Base-by-base conservation (phyloP, 306 rosid genomes). In the Styphnolobium japonicum region DNA sequence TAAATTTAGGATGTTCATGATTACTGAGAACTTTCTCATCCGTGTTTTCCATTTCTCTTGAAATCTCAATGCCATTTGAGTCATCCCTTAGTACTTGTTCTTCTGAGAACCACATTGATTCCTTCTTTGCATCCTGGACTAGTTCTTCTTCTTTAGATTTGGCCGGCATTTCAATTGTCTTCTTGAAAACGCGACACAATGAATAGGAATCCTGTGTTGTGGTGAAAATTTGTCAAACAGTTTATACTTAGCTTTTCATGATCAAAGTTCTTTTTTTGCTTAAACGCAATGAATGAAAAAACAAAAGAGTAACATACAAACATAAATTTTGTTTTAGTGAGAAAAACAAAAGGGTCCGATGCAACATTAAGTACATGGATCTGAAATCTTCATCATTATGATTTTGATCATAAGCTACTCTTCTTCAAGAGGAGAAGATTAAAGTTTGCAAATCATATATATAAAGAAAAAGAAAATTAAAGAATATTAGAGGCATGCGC, bases 171-270 rank as follows among this genome's bases (percentile, higher is more conserved):
- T 88, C 89, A 45, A 85, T 86, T 57, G 92, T 85, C 75, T 94
- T 94, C 90, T 89, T 91, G 91, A 94, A 87, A 68, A 94, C 85
- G 2, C 98, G 98, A 72, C 98, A 94, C 81, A 94, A 64, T 3
- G 98, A 96, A 70, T 91, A 94, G 6, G 98, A 94, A 80, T 92
- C 98, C 98, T 94, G 84, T 67, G 36, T 71, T 75, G 16, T 25
- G 11, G 56, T 70, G 57, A 23, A 71, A 62, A 58, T 36, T 48
- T 51, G 67, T 56, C 45, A 79, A 11, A 62, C 27, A 15, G 19
- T 42, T 21, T 61, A 42, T 40, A 15, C 48, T 19, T 71, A 36
- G n/a, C 55, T 27, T 78, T 78, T 16, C 71, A 55, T 46, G 63
- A 46, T 31, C 73, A n/a, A 12, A 6, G 21, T 7, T 34, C 21